Conservation (phyloP, 257 asterid species). For the Rubia yunnanensis region DNA sequence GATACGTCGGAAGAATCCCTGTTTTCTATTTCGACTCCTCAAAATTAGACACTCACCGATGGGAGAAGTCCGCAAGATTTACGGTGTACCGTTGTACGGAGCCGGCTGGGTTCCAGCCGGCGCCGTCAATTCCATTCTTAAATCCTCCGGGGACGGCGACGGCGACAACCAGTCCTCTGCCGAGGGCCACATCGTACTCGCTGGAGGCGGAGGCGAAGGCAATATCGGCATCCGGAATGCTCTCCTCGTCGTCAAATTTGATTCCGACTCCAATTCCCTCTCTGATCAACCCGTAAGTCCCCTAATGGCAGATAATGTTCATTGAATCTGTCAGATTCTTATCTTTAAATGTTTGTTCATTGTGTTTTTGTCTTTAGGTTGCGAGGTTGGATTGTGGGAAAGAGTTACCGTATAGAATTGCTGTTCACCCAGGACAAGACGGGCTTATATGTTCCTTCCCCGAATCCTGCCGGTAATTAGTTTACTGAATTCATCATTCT, state of each 20-base stretch:
- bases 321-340: neutral
- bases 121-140: slow-evolving; percentile 18
- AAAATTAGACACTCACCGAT: neutral
- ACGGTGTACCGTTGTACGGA: slow-evolving; percentile 85
- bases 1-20: too few relatives aligned
- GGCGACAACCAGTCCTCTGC: slow-evolving; percentile 11
- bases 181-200: slow-evolving; percentile 42
- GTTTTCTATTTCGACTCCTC: too few relatives aligned
- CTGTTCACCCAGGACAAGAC: slow-evolving; percentile 87
- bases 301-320: neutral
- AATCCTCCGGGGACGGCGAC: slow-evolving; percentile 14
- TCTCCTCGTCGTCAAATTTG: slow-evolving; percentile 49
- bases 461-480: slow-evolving; percentile 60
- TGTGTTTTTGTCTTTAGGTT: slow-evolving; percentile 31
- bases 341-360: neutral
- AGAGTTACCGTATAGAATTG: slow-evolving; percentile 83
- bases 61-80: slow-evolving; percentile 34
- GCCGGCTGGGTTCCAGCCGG: slow-evolving; percentile 73
- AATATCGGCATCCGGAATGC: slow-evolving; percentile 75
- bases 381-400: slow-evolving; percentile 60
- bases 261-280: slow-evolving; percentile 43
- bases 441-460: slow-evolving; percentile 79
- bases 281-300: slow-evolving; percentile 69
- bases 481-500: neutral
- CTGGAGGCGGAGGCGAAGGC: slow-evolving; percentile 99